Evolutionary conservation across 768 basidiomycete species (phyloP).

Genomic region (Coprinopsis marcescibilis): DNA sequence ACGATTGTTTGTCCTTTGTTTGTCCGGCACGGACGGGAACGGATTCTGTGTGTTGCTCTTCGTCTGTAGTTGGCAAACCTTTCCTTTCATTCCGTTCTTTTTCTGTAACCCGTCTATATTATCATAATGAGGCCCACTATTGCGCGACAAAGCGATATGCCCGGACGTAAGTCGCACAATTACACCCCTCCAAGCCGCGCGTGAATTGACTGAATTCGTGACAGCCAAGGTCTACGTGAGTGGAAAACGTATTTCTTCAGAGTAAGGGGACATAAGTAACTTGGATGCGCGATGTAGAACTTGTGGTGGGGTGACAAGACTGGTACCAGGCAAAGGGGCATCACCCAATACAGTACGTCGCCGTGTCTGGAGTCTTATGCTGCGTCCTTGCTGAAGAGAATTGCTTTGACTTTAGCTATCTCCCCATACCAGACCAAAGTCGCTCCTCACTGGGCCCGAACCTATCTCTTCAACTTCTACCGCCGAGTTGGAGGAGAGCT

Average conservation of each 20-base stretch:
- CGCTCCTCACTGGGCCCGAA: conserved; percentile 61
- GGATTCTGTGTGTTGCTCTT: conserved; percentile 18
- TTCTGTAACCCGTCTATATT: conserved; percentile 13
- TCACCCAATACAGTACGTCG: conserved; percentile 74
- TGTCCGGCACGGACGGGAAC: conserved; percentile 28
- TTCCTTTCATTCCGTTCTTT: conserved; percentile 15
- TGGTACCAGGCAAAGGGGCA: conserved; percentile 63
- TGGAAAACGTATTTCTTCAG: no score
- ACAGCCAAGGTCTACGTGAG: conserved; percentile 81
- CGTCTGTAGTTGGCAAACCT: conserved; percentile 6
- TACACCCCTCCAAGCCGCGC: neutral
- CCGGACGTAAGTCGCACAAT: conserved; percentile 55
- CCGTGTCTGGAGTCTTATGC: neutral
- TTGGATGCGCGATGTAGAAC: conserved; percentile 38
- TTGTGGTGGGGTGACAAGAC: conserved; percentile 87
- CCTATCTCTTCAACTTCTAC: conserved; percentile 86
- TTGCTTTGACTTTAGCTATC: conserved; percentile 42
- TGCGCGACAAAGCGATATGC: conserved; percentile 68
- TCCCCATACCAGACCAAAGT: conserved; percentile 81
- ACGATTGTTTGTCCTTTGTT: conserved; percentile 26
- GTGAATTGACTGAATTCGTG: conserved; percentile 3
- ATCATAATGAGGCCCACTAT: conserved; percentile 58
- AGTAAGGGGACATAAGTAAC: neutral
- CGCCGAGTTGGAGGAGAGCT: conserved; percentile 66
- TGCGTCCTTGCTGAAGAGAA: conserved; percentile 1